A percentile compares a stretch with the other conserved stretches of the same genome.
Conservation (phyloP, 2,329 filamentous ascomycete species). For the Cryphonectria nitschkei region DNA sequence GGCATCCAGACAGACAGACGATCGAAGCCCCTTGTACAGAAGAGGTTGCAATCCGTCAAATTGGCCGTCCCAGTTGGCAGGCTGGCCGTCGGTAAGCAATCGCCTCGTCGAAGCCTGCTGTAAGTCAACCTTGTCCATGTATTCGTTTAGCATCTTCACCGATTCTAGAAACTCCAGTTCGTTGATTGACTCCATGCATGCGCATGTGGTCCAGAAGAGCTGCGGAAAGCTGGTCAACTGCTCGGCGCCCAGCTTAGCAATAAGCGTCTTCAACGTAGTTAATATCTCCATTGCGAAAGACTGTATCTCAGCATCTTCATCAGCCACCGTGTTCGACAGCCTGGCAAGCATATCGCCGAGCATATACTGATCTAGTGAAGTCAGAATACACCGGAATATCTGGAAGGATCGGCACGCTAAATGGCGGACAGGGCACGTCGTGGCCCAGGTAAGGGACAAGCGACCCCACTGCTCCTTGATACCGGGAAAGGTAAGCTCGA, state of each 20-base stretch:
- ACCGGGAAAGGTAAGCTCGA: conserved; percentile 80
- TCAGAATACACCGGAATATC: conserved; percentile 91
- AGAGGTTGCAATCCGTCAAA: conserved; percentile 87
- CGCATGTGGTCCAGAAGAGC: conserved; percentile 96
- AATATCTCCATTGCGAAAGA: conserved; percentile 98
- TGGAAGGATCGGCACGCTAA: conserved; percentile 97
- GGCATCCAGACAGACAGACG: conserved; percentile 77
- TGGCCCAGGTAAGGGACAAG: conserved; percentile 91
- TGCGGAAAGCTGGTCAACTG: conserved; percentile 90
- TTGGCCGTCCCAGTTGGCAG: conserved; percentile 82
- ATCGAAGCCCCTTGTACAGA: conserved; percentile 90
- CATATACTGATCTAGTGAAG: conserved; percentile 89
- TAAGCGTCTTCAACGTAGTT: conserved; percentile 89
- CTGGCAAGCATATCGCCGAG: conserved; percentile 94
- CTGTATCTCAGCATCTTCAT: conserved; percentile 91
- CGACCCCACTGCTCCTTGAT: conserved; percentile 92
- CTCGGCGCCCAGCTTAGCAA: conserved; percentile 77
- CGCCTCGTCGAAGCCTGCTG: conserved; percentile 69
- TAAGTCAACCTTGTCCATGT: conserved; percentile 83
- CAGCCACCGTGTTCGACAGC: conserved; percentile 94
- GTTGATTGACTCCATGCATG: conserved; percentile 94
- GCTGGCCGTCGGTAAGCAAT: conserved; percentile 76
- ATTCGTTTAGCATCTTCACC: conserved; percentile 85
- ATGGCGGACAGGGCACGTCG: conserved; percentile 92
- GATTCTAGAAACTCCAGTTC: conserved; percentile 93